A percentile compares a stretch with the other conserved stretches of the same genome.
Evolutionary conservation across 2,329 filamentous ascomycete species (phyloP).

Genomic region (Cadophora sp.): DNA sequence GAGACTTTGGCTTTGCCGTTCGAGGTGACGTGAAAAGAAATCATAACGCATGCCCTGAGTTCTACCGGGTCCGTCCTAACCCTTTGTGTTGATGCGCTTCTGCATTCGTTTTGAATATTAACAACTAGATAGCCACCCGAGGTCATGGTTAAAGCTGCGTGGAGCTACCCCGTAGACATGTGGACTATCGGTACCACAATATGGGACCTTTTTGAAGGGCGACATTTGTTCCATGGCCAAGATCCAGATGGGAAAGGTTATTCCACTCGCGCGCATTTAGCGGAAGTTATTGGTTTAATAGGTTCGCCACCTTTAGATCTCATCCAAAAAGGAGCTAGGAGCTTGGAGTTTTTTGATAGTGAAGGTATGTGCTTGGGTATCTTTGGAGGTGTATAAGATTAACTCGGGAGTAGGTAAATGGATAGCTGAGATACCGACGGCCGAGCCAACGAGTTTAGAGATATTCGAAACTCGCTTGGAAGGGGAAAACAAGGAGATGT

Average conservation of each 20-base stretch:
- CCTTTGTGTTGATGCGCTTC: not conserved
- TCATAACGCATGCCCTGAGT: not conserved
- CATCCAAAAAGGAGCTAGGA: not conserved
- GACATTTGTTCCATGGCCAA: not conserved
- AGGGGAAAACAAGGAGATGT: constrained; percentile 43
- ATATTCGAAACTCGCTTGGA: constrained; percentile 24
- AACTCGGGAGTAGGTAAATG: not conserved
- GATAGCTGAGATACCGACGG: not conserved
- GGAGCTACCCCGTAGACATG: not conserved
- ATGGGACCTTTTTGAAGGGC: not conserved
- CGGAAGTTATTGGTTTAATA: not conserved
- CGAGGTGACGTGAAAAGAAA: not conserved
- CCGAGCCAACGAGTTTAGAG: not conserved
- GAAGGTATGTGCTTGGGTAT: not conserved
- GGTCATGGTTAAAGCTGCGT: not conserved
- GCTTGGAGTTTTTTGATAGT: not conserved
- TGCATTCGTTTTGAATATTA: not conserved
- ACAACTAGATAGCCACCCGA: not conserved
- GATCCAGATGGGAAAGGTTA: not conserved
- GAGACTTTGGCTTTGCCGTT: not conserved
- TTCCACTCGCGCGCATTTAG: not conserved
- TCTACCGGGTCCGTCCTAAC: not conserved
- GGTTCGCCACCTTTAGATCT: not conserved
- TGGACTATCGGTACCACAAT: not conserved
- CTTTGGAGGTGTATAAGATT: not conserved